phyloP scores from a whole-genome alignment of 257 asterid species.

The Nicotiana undulata region DNA sequence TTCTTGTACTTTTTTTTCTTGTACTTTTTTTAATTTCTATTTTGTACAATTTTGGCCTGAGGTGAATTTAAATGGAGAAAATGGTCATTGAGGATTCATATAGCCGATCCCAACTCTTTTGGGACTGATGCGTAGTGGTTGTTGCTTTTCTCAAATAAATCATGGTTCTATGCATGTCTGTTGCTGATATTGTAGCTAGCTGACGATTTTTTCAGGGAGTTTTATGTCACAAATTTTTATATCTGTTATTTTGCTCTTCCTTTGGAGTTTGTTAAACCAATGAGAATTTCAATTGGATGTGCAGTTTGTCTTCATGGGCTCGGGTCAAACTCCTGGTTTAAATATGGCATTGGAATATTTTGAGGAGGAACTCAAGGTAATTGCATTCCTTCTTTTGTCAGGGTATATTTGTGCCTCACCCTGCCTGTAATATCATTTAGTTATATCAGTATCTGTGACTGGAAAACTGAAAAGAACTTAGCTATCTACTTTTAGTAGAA shows the following conservation, averaged over 20 bases:
- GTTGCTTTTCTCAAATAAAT: not conserved
- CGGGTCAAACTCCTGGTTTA: slow-evolving; percentile 23
- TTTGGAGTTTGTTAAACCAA: not conserved
- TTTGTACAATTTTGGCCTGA: not conserved
- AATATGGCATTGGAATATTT: slow-evolving; percentile 29
- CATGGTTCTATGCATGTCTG: not conserved
- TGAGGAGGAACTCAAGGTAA: slow-evolving; percentile 49
- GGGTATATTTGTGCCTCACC: not conserved
- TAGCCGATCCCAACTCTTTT: not conserved
- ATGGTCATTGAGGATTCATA: not conserved
- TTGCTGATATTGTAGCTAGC: not conserved
- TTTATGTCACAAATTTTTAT: not conserved
- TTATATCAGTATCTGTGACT: not conserved
- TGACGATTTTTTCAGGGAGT: not conserved
- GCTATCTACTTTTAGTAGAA: not conserved
- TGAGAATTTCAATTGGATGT: slow-evolving; percentile 13
- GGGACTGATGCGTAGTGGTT: not conserved
- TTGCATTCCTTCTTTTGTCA: not conserved
- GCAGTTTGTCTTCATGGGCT: slow-evolving; percentile 68
- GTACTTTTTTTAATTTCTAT: not conserved
- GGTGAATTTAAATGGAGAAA: not conserved
- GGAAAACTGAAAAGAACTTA: not conserved
- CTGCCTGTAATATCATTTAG: not conserved
- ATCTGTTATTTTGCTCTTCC: not conserved
- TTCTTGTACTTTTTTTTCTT: not conserved